Evolutionary conservation across 345 rosid genomes (phyloP).

Genomic region (Eucalyptus coolabah): DNA sequence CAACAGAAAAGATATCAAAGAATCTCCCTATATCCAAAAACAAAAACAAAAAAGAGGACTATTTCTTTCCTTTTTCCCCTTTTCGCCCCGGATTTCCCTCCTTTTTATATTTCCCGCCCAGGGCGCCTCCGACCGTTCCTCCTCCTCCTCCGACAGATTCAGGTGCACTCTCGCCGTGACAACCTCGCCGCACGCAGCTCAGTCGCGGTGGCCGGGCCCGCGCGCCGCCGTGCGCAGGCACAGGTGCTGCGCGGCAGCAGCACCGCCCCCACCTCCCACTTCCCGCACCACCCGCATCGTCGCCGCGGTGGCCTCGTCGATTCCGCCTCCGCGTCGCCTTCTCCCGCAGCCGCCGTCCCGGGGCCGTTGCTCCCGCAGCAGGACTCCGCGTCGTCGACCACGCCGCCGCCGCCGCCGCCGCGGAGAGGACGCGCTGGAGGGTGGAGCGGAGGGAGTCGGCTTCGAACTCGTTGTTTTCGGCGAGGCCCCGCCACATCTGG

Average conservation of each 20-base stretch:
- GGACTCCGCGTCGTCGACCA: conserved; percentile 41
- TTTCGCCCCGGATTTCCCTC: neutral
- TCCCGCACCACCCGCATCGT: conserved; percentile 48
- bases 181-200: neutral
- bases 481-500: conserved; percentile 56
- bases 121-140: neutral
- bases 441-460: conserved; percentile 49
- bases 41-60: neutral
- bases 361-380: conserved; percentile 56
- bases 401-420: neutral
- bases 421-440: conserved; percentile 5
- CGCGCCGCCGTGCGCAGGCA: conserved; percentile 26
- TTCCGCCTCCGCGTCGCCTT: neutral
- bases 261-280: conserved; percentile 51
- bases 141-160: neutral
- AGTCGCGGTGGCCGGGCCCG: too few relatives aligned
- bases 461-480: conserved; percentile 56
- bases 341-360: neutral
- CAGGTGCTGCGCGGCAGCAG: conserved; percentile 79
- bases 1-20: neutral
- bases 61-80: neutral
- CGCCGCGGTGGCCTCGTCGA: neutral
- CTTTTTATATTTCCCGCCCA: neutral
- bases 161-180: conserved; percentile 45
- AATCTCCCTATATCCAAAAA: neutral